phyloP scores from a whole-genome alignment of 2,329 filamentous ascomycete species.

The Ceratocystis ficicola region DNA sequence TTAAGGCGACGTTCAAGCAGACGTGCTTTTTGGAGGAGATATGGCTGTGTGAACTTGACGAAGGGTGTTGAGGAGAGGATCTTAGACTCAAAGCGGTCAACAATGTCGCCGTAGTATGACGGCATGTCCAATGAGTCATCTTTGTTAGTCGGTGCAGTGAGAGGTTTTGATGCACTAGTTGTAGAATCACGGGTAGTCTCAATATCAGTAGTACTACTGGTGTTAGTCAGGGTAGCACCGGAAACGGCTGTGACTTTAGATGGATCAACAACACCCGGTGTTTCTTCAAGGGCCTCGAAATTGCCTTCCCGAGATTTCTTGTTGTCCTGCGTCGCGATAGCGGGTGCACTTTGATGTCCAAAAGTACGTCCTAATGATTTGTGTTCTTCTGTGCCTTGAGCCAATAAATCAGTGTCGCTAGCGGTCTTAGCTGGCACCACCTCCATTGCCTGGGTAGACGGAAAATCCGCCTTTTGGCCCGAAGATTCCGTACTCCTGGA shows the following conservation, averaged over 20 bases:
- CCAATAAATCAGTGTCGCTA: background rate
- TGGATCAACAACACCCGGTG: background rate
- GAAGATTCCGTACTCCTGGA: background rate
- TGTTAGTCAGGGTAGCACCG: background rate
- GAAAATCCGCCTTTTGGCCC: background rate
- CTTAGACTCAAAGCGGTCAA: constrained; percentile 83
- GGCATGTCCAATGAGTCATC: constrained; percentile 61
- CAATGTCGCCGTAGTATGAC: constrained; percentile 89
- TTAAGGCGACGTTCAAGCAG: constrained; percentile 78
- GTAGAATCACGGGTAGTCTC: background rate
- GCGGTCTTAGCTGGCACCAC: background rate
- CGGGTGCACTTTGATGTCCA: background rate
- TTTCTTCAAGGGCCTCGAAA: background rate
- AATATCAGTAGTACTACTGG: background rate
- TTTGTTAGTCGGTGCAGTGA: constrained; percentile 29
- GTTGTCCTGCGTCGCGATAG: background rate
- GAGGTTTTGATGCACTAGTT: background rate
- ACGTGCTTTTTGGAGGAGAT: constrained; percentile 80
- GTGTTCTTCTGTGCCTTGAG: background rate
- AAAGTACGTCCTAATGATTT: background rate
- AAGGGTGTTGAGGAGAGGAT: constrained; percentile 92
- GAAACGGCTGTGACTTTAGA: background rate
- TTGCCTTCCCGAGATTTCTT: background rate
- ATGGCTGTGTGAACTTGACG: constrained; percentile 87
- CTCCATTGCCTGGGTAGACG: background rate